Evolutionary conservation across 306 rosid species (phyloP).

Genomic region (Prunus mongolica): DNA sequence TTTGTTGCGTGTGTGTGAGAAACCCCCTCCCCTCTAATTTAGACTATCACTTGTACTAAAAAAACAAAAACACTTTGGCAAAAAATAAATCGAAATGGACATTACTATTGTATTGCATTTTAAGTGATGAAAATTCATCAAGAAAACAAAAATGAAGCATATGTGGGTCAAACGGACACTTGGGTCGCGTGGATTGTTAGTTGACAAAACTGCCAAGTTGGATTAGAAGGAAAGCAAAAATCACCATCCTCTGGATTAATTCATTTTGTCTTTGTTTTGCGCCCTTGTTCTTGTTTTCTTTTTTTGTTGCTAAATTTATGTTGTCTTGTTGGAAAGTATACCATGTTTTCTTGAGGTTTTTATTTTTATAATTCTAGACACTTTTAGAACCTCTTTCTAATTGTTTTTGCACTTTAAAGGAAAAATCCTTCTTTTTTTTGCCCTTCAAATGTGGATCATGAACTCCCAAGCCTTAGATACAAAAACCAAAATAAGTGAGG

Average conservation of each 20-base stretch:
- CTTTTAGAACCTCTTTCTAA: too few species aligned
- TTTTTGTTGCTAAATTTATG: neutral
- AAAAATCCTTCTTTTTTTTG: too few species aligned
- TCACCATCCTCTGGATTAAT: neutral
- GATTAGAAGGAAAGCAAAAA: neutral
- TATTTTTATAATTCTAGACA: neutral
- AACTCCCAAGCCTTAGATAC: slow-evolving; percentile 17
- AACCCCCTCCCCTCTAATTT: too few species aligned
- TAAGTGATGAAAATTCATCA: too few species aligned
- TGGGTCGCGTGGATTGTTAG: neutral
- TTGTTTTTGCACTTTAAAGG: too few species aligned
- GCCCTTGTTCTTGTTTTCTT: too few species aligned
- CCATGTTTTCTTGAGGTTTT: neutral
- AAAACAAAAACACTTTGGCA: too few species aligned
- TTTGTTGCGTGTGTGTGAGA: too few species aligned
- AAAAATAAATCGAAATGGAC: too few species aligned
- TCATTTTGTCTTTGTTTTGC: neutral
- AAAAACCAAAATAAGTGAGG: slow-evolving; percentile 20
- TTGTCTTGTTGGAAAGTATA: neutral
- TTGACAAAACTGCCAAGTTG: neutral
- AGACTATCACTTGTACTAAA: too few species aligned
- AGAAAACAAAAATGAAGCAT: neutral
- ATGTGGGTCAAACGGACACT: neutral
- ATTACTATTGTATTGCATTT: too few species aligned
- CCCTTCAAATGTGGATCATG: too few species aligned